These are phyloP conservation scores for Juncus inflexus DNA, from an alignment of 176 grass and related monocot species.

Conservation along the genomic window DNA sequence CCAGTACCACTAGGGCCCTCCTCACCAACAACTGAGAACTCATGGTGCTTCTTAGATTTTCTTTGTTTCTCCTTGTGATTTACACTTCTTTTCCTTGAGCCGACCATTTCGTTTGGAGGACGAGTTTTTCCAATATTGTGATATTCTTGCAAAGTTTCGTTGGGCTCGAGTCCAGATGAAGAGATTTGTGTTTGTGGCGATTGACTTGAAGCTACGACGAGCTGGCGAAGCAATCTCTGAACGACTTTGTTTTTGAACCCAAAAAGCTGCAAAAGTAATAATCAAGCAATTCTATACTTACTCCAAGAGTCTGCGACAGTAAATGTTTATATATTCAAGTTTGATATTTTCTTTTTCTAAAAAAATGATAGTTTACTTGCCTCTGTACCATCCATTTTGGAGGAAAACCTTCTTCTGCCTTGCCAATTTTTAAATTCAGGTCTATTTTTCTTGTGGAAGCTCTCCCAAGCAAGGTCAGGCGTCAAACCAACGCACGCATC, in stretches of 20 bases:
- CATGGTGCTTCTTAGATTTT: neutral
- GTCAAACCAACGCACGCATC: conserved; percentile 56
- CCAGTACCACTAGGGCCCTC: too few species aligned
- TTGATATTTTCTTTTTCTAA: too few species aligned
- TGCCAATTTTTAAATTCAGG: conserved; percentile 48
- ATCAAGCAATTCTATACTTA: conserved; percentile 2
- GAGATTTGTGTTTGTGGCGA: conserved; percentile 17
- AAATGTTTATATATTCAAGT: too few species aligned
- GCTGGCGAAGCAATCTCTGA: conserved; percentile 81
- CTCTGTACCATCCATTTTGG: conserved; percentile 90
- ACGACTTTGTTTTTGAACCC: conserved; percentile 84
- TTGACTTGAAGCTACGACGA: conserved; percentile 52
- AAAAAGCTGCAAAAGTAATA: conserved; percentile 59
- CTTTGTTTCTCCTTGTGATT: conserved; percentile 37
- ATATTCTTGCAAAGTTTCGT: too few species aligned
- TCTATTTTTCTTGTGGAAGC: conserved; percentile 64
- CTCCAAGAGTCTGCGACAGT: too few species aligned
- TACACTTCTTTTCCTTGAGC: conserved; percentile 44
- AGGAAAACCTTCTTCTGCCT: conserved; percentile 47
- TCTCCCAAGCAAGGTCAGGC: conserved; percentile 74
- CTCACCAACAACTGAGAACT: too few species aligned
- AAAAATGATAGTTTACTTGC: conserved; percentile 25
- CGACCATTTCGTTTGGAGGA: conserved; percentile 29
- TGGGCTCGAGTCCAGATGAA: too few species aligned
- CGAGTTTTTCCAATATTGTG: conserved; percentile 24